These are phyloP conservation scores for Hsuehochloa calcarea DNA, from an alignment of 176 grass and related monocot species.

Conservation along the genomic window DNA sequence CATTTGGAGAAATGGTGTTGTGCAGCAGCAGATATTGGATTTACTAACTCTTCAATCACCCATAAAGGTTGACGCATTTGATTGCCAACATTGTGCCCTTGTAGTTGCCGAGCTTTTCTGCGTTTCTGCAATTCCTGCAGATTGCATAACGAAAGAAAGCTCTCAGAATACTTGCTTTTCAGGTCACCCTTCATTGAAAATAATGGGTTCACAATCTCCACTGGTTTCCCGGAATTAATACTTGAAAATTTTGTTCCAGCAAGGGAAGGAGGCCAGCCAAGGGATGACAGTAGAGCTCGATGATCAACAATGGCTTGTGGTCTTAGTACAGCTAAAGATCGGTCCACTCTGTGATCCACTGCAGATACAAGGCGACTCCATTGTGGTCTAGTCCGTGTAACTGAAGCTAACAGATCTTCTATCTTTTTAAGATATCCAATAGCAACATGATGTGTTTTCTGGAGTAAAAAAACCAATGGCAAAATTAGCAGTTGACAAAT, in stretches of 20 bases:
- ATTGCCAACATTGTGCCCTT: slow-evolving; percentile 62
- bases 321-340: slow-evolving; percentile 86
- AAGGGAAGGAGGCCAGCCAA: slow-evolving; percentile 84
- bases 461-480: slow-evolving; percentile 7
- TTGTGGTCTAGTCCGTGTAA: slow-evolving; percentile 67
- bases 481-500: slow-evolving; percentile 35
- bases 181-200: slow-evolving; percentile 74
- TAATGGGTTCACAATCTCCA: slow-evolving; percentile 72
- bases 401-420: slow-evolving; percentile 65
- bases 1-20: slow-evolving; percentile 88
- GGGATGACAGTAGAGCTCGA: slow-evolving; percentile 65
- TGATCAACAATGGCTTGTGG: slow-evolving; percentile 94
- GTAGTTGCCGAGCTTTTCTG: slow-evolving; percentile 75
- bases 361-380: slow-evolving; percentile 70
- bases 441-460: slow-evolving; percentile 55
- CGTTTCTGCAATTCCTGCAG: slow-evolving; percentile 85
- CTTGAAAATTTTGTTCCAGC: slow-evolving; percentile 54
- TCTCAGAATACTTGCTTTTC: slow-evolving; percentile 80
- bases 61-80: slow-evolving; percentile 73
- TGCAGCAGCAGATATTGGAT: slow-evolving; percentile 66
- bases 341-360: slow-evolving; percentile 84
- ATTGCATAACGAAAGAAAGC: slow-evolving; percentile 76
- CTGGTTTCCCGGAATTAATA: slow-evolving; percentile 39
- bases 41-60: slow-evolving; percentile 91
- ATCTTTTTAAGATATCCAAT: slow-evolving; percentile 69